Evolutionary conservation across 345 rosid genomes (phyloP).

Genomic region (Gynandropsis gynandra): DNA sequence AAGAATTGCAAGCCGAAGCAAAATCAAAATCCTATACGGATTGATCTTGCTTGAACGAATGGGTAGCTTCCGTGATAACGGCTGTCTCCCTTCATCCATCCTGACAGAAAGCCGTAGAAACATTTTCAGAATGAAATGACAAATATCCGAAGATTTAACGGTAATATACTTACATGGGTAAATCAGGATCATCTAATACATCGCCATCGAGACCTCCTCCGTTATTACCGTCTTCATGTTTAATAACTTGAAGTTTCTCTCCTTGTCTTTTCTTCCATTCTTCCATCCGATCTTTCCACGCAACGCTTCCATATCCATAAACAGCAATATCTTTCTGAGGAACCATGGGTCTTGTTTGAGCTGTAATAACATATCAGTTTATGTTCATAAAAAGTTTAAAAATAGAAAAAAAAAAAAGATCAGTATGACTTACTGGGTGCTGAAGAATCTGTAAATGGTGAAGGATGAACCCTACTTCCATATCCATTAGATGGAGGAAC

Average conservation of each 20-base stretch:
- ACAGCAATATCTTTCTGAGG: constrained; percentile 80
- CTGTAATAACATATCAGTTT: constrained; percentile 29
- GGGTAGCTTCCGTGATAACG: constrained; percentile 85
- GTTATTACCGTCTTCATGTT: constrained; percentile 55
- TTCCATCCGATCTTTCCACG: constrained; percentile 97
- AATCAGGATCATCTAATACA: constrained; percentile 71
- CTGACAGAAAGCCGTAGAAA: constrained; percentile 33
- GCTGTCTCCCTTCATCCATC: constrained; percentile 99
- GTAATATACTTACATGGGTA: constrained; percentile 93
- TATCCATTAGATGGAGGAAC: constrained; percentile 65
- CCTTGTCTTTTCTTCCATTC: constrained; percentile 83
- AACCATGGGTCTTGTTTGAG: constrained; percentile 87
- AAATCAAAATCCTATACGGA: constrained; percentile 75
- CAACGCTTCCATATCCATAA: constrained; percentile 92
- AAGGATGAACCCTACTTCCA: constrained; percentile 68
- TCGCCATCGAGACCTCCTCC: constrained; percentile 34
- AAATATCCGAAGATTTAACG: neutral
- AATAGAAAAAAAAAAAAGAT: neutral
- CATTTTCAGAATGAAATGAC: neutral
- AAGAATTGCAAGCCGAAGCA: constrained; percentile 73
- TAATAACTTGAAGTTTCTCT: constrained; percentile 75
- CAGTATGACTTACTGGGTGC: constrained; percentile 50
- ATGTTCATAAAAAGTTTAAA: neutral
- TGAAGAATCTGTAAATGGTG: constrained; percentile 59
- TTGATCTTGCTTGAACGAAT: constrained; percentile 89